Percentiles rank a stretch among this genome's conserved stretches.
These are phyloP conservation scores for Staphylotrichum longicolle DNA, from an alignment of 495 filamentous ascomycete species.

Conservation along the genomic window DNA sequence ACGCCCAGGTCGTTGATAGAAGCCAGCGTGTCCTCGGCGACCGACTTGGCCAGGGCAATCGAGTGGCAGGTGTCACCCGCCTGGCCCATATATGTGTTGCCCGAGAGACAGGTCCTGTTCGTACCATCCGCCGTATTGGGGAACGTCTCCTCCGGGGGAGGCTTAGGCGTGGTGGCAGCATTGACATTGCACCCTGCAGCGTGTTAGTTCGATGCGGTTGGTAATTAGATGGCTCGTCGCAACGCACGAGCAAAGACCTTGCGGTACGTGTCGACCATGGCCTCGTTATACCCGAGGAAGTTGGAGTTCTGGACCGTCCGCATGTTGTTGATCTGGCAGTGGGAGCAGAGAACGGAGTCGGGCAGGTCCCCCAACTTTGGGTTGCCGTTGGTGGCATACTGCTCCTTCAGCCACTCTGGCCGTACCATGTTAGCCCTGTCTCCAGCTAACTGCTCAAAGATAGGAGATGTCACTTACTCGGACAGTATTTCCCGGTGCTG, in stretches of 20 bases:
- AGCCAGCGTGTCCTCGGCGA: constrained; percentile 6
- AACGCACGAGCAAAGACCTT: not conserved
- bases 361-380: not conserved
- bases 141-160: not conserved
- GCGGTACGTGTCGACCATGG: constrained; percentile 1
- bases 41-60: not conserved
- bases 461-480: not conserved
- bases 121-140: constrained; percentile 4
- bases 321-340: constrained; percentile 12
- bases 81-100: not conserved
- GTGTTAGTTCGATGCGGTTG: not conserved
- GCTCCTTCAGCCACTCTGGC: constrained; percentile 2
- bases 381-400: constrained; percentile 7
- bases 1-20: constrained; percentile 7
- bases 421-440: not conserved
- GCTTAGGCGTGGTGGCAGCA: not conserved
- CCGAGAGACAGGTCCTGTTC: constrained; percentile 4
- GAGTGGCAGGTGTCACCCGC: constrained; percentile 1
- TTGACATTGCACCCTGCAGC: not conserved
- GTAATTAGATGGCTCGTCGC: not conserved
- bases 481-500: not conserved
- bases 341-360: not conserved
- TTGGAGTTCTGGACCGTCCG: not conserved
- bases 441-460: too few species aligned
- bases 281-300: constrained; percentile 5